A percentile compares a stretch with the other conserved stretches of the same genome.
Conservation (phyloP, 345 rosid species). For the Sonneratia alba region DNA sequence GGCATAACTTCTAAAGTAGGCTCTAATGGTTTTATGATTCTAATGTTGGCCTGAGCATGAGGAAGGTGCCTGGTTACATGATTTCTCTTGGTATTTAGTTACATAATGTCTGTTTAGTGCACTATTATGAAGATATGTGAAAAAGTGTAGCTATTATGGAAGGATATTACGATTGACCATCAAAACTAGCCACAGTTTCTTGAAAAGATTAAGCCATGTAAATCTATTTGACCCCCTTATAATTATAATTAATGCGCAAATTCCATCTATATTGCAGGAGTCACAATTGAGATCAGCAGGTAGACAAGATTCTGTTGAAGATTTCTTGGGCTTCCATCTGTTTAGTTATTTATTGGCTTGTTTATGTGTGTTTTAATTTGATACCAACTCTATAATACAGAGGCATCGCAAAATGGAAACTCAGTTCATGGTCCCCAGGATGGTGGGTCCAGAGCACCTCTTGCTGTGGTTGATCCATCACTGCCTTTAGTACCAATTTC, state of each 20-base stretch:
- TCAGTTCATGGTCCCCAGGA: conserved; percentile 53
- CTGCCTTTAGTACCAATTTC: conserved; percentile 56
- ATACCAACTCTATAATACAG: conserved; percentile 20
- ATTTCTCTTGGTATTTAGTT: no score
- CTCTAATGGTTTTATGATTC: not conserved
- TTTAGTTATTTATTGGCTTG: not conserved
- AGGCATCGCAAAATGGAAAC: conserved; percentile 70
- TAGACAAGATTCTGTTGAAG: conserved; percentile 56
- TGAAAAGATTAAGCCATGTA: not conserved
- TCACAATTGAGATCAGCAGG: conserved; percentile 71
- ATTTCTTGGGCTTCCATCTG: conserved; percentile 22
- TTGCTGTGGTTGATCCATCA: conserved; percentile 35
- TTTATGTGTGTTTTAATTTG: not conserved
- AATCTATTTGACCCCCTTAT: not conserved
- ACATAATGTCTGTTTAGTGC: no score
- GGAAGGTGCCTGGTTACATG: no score
- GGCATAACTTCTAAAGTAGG: not conserved
- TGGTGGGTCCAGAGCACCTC: conserved; percentile 49
- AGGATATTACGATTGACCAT: not conserved
- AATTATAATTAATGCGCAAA: conserved; percentile 3
- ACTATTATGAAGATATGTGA: not conserved
- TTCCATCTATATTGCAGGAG: conserved; percentile 34
- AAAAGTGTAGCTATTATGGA: not conserved
- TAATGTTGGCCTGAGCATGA: not conserved
- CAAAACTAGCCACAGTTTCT: not conserved